phyloP scores from a whole-genome alignment of 2,329 filamentous ascomycete genomes.

The Colletotrichum sp. region DNA sequence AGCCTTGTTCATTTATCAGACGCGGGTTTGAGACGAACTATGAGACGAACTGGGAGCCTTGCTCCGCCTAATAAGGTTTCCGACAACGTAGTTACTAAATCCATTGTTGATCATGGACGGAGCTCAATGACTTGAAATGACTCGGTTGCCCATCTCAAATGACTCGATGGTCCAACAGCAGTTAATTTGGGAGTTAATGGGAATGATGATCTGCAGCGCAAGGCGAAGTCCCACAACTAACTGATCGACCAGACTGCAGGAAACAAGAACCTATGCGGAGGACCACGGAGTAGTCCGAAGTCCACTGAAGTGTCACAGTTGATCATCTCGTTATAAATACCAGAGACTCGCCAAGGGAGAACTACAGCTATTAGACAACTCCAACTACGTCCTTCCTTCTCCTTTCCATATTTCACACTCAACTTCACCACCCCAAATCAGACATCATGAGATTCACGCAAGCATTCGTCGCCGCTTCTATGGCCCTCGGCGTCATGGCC shows the following conservation, averaged over 20 bases:
- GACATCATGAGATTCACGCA: not conserved
- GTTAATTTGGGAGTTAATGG: not conserved
- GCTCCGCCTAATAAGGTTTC: not conserved
- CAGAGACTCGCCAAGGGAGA: not conserved
- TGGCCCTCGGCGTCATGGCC: not conserved
- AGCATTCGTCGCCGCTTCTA: not conserved
- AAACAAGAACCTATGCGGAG: not conserved
- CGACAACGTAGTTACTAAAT: not conserved
- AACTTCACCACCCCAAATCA: not conserved
- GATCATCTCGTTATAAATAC: not conserved
- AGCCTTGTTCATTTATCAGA: not conserved
- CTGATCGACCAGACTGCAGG: not conserved
- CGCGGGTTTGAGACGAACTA: not conserved
- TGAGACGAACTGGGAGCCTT: not conserved
- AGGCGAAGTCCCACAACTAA: not conserved
- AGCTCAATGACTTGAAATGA: not conserved
- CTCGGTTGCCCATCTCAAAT: not conserved
- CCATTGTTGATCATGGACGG: not conserved
- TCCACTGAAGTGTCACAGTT: not conserved
- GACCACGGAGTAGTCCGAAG: not conserved
- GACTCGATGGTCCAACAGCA: not conserved
- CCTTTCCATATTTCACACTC: not conserved
- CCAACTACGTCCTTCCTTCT: not conserved
- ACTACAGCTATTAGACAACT: accelerated
- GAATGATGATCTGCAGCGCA: not conserved